These are phyloP conservation scores for Microstegium vimineum DNA, from an alignment of 176 grass and related monocot species.

Conservation along the genomic window DNA sequence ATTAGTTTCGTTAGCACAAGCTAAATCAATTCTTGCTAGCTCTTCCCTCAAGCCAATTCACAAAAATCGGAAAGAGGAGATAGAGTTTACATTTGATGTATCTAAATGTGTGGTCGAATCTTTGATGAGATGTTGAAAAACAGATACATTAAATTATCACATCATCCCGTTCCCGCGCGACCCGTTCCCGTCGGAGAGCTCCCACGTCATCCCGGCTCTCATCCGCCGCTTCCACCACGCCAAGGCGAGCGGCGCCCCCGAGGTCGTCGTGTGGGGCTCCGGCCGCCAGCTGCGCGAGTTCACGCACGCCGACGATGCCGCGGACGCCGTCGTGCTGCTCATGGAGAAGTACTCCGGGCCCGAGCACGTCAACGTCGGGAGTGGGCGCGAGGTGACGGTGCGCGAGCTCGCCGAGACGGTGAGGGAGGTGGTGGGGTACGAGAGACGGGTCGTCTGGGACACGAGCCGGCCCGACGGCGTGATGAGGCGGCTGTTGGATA, in stretches of 20 bases:
- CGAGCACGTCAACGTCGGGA: conserved; percentile 43
- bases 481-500: conserved; percentile 57
- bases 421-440: conserved; percentile 54
- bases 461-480: conserved; percentile 44
- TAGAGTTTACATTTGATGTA: too few species aligned
- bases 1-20: too few species aligned
- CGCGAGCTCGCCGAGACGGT: conserved; percentile 55
- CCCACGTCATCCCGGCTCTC: conserved; percentile 62
- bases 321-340: conserved; percentile 34
- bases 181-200: conserved; percentile 36
- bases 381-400: conserved; percentile 26
- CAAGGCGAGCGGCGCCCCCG: conserved; percentile 26
- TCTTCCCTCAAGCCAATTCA: too few species aligned
- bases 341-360: conserved; percentile 39
- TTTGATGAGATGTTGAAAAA: too few species aligned
- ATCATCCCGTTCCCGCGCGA: too few species aligned
- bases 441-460: conserved; percentile 56
- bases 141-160: too few species aligned
- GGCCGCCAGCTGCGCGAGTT: conserved; percentile 59
- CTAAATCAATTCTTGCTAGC: too few species aligned
- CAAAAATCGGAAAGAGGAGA: too few species aligned
- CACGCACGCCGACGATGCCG: conserved; percentile 58
- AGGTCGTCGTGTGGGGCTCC: conserved; percentile 73
- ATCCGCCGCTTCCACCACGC: conserved; percentile 79
- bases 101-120: too few species aligned